A percentile compares a stretch with the other conserved stretches of the same genome.
Conservation (phyloP, 345 rosid species). For the Populus nigra region DNA sequence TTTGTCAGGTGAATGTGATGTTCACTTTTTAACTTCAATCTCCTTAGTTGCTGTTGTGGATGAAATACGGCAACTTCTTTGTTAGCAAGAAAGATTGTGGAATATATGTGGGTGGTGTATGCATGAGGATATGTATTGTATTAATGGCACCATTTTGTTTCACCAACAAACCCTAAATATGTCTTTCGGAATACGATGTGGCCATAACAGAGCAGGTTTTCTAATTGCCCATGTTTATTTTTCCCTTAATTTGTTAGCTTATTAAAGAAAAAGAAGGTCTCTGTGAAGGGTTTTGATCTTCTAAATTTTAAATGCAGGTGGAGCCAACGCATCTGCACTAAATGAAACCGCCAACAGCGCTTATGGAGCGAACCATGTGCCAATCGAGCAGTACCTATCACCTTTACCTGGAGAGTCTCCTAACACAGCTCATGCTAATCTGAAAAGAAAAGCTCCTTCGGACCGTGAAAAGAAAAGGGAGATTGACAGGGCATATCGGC, state of each 20-base stretch:
- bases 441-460: not conserved
- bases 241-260: not conserved
- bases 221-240: not conserved
- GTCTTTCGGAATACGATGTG: too few relatives aligned
- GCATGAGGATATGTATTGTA: too few relatives aligned
- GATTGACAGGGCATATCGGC: not conserved
- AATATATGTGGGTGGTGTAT: too few relatives aligned
- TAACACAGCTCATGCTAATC: not conserved
- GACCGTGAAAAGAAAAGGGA: not conserved
- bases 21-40: too few relatives aligned
- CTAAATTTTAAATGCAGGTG: not conserved
- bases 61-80: too few relatives aligned
- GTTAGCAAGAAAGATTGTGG: too few relatives aligned
- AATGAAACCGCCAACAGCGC: not conserved
- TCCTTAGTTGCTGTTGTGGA: too few relatives aligned
- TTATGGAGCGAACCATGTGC: not conserved
- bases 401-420: not conserved
- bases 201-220: too few relatives aligned
- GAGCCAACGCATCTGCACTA: not conserved
- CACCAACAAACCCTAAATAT: too few relatives aligned
- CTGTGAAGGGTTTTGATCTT: not conserved
- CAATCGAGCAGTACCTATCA: not conserved
- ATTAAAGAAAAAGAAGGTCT: not conserved
- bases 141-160: too few relatives aligned
- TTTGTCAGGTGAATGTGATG: too few relatives aligned